A percentile compares a stretch with the other conserved stretches of the same genome.
Evolutionary conservation across 768 basidiomycete genomes (phyloP).

Genomic region (Psilocybe subaeruginosa): DNA sequence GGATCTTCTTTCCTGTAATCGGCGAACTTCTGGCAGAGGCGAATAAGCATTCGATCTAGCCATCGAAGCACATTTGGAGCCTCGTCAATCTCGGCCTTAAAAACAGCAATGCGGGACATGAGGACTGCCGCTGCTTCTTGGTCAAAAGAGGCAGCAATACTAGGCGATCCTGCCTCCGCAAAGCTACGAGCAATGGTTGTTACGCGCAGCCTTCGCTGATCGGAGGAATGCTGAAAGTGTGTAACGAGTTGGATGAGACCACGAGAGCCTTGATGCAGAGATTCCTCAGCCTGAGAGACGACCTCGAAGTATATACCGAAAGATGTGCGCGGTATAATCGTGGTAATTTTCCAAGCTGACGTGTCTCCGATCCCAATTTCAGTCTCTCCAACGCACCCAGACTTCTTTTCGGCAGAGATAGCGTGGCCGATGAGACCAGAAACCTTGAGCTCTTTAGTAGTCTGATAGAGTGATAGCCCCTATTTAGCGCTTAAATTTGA

Average conservation of each 20-base stretch:
- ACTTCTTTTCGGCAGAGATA: constrained; percentile 97
- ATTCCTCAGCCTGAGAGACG: constrained; percentile 95
- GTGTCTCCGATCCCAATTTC: constrained; percentile 99
- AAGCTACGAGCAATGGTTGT: constrained; percentile 98
- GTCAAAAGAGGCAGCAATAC: constrained; percentile 92
- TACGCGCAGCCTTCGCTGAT: constrained; percentile 94
- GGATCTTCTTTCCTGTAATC: constrained; percentile 99
- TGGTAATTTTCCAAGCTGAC: constrained; percentile 97
- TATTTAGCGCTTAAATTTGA: background rate
- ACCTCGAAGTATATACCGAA: constrained; percentile 98
- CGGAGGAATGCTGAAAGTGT: constrained; percentile 96
- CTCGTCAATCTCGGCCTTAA: constrained; percentile 99
- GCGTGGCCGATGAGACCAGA: constrained; percentile 98
- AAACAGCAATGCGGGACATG: constrained; percentile 98
- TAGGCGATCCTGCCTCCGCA: constrained; percentile 95
- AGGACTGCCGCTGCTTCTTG: constrained; percentile 97
- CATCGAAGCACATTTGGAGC: constrained; percentile 95
- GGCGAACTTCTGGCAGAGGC: constrained; percentile 98
- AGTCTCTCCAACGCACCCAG: constrained; percentile 95
- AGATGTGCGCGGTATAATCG: constrained; percentile 84
- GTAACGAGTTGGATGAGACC: constrained; percentile 98
- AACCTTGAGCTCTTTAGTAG: constrained; percentile 98
- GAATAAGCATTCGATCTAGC: constrained; percentile 98
- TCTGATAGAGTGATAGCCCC: constrained; percentile 46
- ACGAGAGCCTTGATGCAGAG: constrained; percentile 84